phyloP scores from a whole-genome alignment of 148 eudicot genomes.

The Rhododendron molle region DNA sequence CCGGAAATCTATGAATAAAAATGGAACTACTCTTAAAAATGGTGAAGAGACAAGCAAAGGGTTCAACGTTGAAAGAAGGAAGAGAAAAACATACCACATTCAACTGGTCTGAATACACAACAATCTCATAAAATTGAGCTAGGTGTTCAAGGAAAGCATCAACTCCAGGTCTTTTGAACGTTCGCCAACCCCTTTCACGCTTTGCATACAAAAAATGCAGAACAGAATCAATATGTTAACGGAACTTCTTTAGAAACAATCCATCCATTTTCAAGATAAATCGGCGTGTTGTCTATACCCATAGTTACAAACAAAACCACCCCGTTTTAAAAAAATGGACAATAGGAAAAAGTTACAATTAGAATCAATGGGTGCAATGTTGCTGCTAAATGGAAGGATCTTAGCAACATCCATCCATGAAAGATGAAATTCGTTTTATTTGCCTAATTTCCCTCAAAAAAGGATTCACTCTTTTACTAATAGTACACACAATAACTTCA shows the following conservation, averaged over 20 bases:
- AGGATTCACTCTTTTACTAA: not conserved
- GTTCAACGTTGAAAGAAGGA: not conserved
- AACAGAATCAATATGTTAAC: not conserved
- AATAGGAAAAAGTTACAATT: not conserved
- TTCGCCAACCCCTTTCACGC: slow-evolving; percentile 99
- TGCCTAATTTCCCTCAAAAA: not conserved
- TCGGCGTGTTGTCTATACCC: not conserved
- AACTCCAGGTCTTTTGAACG: slow-evolving; percentile 94
- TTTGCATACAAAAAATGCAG: not conserved
- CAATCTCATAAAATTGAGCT: slow-evolving; percentile 76
- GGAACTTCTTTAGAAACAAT: not conserved
- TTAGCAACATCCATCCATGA: not conserved
- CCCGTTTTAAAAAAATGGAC: not conserved
- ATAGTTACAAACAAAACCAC: not conserved
- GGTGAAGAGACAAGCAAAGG: not conserved
- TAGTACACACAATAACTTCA: not conserved
- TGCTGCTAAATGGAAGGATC: not conserved
- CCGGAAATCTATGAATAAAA: not conserved
- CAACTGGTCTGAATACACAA: slow-evolving; percentile 76
- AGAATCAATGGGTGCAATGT: not conserved
- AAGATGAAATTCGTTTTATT: too few species aligned
- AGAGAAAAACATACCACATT: slow-evolving; percentile 41
- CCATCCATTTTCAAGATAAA: not conserved
- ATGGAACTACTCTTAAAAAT: not conserved
- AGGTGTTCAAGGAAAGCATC: slow-evolving; percentile 84